Evolutionary conservation across 2,329 filamentous ascomycete genomes (phyloP).

Genomic region (Proliferodiscus dingleyae): DNA sequence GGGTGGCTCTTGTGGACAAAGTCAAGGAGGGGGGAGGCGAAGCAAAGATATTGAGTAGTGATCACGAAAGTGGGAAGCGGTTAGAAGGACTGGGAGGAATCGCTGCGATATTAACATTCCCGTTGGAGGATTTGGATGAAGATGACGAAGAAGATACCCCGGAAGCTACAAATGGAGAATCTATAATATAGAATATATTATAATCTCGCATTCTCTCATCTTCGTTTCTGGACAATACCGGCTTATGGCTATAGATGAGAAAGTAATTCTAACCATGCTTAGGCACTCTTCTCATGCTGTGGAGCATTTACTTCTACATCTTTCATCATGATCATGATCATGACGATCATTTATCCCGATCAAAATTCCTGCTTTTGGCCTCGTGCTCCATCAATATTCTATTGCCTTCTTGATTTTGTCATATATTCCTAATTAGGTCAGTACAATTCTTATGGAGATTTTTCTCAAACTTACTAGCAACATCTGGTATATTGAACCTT

Average conservation of each 20-base stretch:
- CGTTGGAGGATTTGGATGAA: conserved; percentile 75
- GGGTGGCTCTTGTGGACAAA: conserved; percentile 80
- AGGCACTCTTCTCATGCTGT: too few species aligned
- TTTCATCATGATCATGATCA: too few species aligned
- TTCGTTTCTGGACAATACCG: too few species aligned
- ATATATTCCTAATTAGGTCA: conserved; percentile 29
- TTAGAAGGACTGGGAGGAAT: conserved; percentile 81
- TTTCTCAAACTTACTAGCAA: conserved; percentile 51
- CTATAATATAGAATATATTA: conserved; percentile 2
- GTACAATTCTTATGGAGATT: conserved; percentile 2
- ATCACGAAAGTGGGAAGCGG: conserved; percentile 88
- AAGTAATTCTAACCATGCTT: too few species aligned
- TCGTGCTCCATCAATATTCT: conserved; percentile 29
- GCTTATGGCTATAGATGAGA: too few species aligned
- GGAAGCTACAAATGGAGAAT: conserved; percentile 9
- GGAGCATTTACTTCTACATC: too few species aligned
- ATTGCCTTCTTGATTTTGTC: conserved; percentile 31
- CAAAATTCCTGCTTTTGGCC: too few species aligned
- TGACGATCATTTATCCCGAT: too few species aligned
- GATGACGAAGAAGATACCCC: conserved; percentile 41
- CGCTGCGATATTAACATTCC: conserved; percentile 86
- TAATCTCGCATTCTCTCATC: too few species aligned
- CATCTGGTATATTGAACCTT: conserved; percentile 62
- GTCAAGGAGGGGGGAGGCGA: conserved; percentile 86
- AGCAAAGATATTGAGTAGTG: conserved; percentile 80